Base-by-base conservation (phyloP, 495 filamentous ascomycete species). In the Bacidia gigantensis region DNA sequence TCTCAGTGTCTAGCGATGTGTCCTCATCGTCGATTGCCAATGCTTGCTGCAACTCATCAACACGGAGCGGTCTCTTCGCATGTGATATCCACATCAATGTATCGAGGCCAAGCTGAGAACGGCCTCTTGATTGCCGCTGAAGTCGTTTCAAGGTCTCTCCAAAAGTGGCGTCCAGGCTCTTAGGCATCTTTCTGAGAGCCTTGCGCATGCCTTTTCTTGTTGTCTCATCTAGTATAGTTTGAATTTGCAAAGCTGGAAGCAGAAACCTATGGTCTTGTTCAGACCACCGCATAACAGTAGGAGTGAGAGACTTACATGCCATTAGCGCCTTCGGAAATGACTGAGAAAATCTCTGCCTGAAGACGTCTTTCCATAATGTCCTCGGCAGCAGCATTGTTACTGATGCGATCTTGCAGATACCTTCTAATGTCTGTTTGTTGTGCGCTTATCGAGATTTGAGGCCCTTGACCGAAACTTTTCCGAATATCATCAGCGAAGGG, bases 121-220 rank as follows among this genome's bases (percentile, higher is more conserved):
- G 55, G 10, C 42, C 32, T 2, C 49, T 35, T 32, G 55, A 26
- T 49, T 52, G 50, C 3, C 32, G 21, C 43, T 49, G 42, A 14
- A 57, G 49, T 7, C 55, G 35, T 22, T 45, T 32, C 11, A 53
- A 18, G 21, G 50, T 57, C 29, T 53, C 24, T 17, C 49, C 24
- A 20, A 52, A 57, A n/a, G 50, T 50, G n/a, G 32, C 29, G 20
- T 57, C 26, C 21, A 57, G 24, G 42, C 42, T 29, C 20, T 29
- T 23, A 7, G 55, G 50, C 21, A 43, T 18, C 26, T 23, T 11
- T 12, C 46, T 44, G 48, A 57, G 29, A 21, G 55, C 40, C 9
- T 57, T 50, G 48, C 40, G 23, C 55, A 57, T 57, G 11, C 53
- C 50, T 23, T 50, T 50, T 38, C 29, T 43, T 17, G 50, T 57